These are phyloP conservation scores for Fusarium sulawesiense DNA, from an alignment of 2,329 filamentous ascomycete genomes.

Conservation along the genomic window DNA sequence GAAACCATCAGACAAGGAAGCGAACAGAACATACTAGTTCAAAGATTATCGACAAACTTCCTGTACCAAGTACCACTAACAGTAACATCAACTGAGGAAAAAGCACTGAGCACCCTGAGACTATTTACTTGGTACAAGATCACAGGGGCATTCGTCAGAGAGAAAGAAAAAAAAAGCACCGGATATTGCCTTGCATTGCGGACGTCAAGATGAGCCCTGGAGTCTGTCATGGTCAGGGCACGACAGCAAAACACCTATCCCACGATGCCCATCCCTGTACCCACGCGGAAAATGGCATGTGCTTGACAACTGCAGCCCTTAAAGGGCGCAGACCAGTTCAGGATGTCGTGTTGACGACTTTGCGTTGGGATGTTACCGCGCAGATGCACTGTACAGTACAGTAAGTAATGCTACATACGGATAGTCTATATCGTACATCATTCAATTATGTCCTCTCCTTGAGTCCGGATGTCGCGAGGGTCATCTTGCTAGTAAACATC, in stretches of 20 bases:
- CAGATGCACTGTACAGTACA: background rate
- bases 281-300: slow-evolving; percentile 25
- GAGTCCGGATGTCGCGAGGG: background rate
- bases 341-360: background rate
- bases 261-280: slow-evolving; percentile 37
- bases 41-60: background rate
- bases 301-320: slow-evolving; percentile 18
- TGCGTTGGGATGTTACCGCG: background rate
- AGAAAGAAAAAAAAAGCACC: background rate
- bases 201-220: slow-evolving; percentile 43
- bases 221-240: slow-evolving; percentile 15
- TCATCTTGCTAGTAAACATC: background rate
- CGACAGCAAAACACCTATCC: slow-evolving; percentile 13
- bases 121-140: slow-evolving; percentile 9
- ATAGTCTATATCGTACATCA: slow-evolving; percentile 3
- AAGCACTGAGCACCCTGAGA: background rate
- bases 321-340: slow-evolving; percentile 2
- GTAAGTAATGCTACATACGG: background rate
- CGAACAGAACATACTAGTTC: background rate
- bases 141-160: slow-evolving; percentile 4
- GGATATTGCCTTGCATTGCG: slow-evolving; percentile 28
- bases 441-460: background rate
- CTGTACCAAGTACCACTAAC: background rate
- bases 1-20: background rate
- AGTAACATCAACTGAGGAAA: background rate